These are phyloP conservation scores for Chlamydomonas sp. DNA, from an alignment of 139 green algal genomes.

Conservation along the genomic window DNA sequence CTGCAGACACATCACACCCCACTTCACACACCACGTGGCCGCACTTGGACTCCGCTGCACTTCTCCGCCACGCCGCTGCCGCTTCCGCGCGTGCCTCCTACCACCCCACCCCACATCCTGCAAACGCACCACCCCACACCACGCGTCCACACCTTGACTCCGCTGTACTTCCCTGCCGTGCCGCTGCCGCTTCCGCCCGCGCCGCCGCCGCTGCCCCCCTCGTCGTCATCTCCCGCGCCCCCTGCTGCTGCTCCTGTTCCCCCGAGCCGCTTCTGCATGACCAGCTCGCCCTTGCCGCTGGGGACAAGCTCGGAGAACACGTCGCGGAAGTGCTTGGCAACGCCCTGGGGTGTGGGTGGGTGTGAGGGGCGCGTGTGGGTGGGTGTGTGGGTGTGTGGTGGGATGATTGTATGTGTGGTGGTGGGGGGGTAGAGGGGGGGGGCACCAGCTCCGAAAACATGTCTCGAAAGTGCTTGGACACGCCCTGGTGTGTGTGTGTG, in stretches of 20 bases:
- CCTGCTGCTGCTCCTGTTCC: neutral
- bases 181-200: neutral
- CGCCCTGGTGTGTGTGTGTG: too few relatives aligned
- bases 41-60: conserved; percentile 84
- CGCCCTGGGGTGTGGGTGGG: too few relatives aligned
- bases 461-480: too few relatives aligned
- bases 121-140: too few relatives aligned
- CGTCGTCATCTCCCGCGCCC: conserved; percentile 36
- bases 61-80: conserved; percentile 44
- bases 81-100: neutral
- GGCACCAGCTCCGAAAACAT: too few relatives aligned
- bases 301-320: conserved; percentile 91
- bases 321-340: conserved; percentile 90
- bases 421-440: too few relatives aligned
- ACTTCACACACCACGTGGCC: too few relatives aligned
- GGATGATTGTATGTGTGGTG: too few relatives aligned
- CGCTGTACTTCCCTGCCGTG: conserved; percentile 68
- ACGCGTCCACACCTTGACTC: conserved; percentile 67
- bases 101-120: conserved; percentile 41
- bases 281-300: conserved; percentile 40
- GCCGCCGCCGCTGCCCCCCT: conserved; percentile 28
- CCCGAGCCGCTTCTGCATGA: conserved; percentile 35
- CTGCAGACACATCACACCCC: neutral
- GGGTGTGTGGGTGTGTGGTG: too few relatives aligned
- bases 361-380: too few relatives aligned